These are phyloP conservation scores for Hordeum vulgare DNA, from an alignment of 176 grass and related monocot genomes.

Conservation along the genomic window DNA sequence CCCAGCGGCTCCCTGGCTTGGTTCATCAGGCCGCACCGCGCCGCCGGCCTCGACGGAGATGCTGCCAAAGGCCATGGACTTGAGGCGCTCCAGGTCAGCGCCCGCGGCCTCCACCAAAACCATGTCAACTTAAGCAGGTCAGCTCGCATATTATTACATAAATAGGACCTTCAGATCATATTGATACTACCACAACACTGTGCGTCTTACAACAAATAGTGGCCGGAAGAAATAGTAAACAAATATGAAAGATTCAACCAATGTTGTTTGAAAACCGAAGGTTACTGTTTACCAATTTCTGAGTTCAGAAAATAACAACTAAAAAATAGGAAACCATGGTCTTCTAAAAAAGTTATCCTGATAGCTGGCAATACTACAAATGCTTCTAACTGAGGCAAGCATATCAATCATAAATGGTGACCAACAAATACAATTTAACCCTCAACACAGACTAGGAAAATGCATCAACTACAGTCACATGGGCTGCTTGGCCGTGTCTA, in stretches of 20 bases:
- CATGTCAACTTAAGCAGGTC: background rate
- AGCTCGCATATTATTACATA: background rate
- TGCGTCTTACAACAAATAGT: too few relatives aligned
- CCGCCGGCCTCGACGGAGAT: too few relatives aligned
- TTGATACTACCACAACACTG: background rate
- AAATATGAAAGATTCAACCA: background rate
- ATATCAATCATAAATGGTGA: background rate
- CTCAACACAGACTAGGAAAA: too few relatives aligned
- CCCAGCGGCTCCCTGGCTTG: too few relatives aligned
- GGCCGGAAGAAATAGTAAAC: background rate
- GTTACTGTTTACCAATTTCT: background rate
- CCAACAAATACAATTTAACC: background rate
- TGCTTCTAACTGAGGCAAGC: conserved; percentile 2
- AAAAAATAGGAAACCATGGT: background rate
- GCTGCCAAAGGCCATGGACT: too few relatives aligned
- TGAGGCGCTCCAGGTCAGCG: too few relatives aligned
- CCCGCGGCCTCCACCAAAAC: too few relatives aligned
- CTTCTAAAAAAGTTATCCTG: background rate
- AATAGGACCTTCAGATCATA: background rate
- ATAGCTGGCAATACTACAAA: background rate
- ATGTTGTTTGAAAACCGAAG: too few relatives aligned
- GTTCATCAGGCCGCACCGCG: too few relatives aligned
- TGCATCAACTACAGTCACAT: too few relatives aligned
- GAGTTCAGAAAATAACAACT: too few relatives aligned
- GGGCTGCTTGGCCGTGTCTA: too few relatives aligned